Evolutionary conservation across 192 early-diverging fungal species (phyloP).

Genomic region (Mortierella alpina): DNA sequence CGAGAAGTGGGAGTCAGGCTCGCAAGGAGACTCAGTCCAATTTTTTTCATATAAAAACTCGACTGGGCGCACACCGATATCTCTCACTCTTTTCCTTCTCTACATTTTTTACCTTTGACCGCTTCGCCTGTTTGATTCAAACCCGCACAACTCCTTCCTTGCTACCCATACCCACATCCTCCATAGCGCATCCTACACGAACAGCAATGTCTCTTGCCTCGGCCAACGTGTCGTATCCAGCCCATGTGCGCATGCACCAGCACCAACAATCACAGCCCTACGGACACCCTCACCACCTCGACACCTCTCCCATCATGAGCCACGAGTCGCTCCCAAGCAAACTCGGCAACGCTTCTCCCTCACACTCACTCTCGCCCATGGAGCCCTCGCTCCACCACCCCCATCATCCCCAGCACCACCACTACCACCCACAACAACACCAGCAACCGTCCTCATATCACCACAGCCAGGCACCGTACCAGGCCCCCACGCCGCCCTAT

Average conservation of each 20-base stretch:
- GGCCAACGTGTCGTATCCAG: constrained; percentile 15
- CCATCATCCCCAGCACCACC: constrained; percentile 15
- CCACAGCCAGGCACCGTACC: constrained; percentile 15
- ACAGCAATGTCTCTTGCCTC: constrained; percentile 21
- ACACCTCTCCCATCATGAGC: constrained; percentile 24
- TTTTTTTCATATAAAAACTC: background rate
- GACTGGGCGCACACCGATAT: no score
- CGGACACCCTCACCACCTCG: constrained; percentile 14
- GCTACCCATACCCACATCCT: background rate
- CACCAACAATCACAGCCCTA: constrained; percentile 9
- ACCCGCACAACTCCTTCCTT: background rate
- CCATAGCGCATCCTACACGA: background rate
- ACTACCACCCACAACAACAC: constrained; percentile 16
- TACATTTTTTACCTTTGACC: background rate
- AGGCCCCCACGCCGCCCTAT: constrained; percentile 41
- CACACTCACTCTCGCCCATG: background rate
- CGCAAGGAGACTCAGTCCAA: constrained; percentile 1
- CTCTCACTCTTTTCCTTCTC: background rate
- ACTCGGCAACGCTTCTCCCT: background rate
- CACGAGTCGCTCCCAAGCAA: constrained; percentile 22
- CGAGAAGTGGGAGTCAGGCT: constrained; percentile 1
- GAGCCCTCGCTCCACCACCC: constrained; percentile 27
- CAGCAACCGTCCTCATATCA: constrained; percentile 16
- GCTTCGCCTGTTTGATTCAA: background rate
- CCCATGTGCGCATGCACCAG: constrained; percentile 18